Base-by-base conservation (phyloP, 345 rosid species). In the Hibiscus tridactylites region DNA sequence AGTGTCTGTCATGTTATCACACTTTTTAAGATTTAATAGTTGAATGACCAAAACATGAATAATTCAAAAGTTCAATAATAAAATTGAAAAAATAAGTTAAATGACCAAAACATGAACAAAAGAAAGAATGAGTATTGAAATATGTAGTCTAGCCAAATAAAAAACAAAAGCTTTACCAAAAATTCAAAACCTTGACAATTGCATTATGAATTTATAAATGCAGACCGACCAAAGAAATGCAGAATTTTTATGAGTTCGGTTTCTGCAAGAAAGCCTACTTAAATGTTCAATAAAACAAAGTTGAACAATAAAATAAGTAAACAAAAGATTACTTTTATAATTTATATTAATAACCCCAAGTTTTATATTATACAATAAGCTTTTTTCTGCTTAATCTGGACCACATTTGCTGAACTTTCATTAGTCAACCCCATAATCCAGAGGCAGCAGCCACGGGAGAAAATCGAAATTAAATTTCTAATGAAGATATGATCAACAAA, bases 271-370 rank as follows among this genome's bases (percentile, higher is more conserved):
- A 61, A 72, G 37, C 57, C 53, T 49, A 71, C 54, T 58, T 67
- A 47, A 71, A 12, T 57, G 19, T 44, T 37, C 64, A 65, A 46
- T 44, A 71, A 63, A 79, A 68, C 74, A 67, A 57, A 76, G 63
- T 33, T 70, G 26, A 37, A 42, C 42, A 73, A 49, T 73, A 54
- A 63, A 61, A 73, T 60, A 60, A 61, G 9, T 16, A 1, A 0
- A 13, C 59, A 21, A 49, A 3, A 82, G 73, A 50, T 76, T 63
- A 73, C 35, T 67, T 71, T 63, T 35, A 50, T 71, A 67, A 12
- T 73, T 17, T 50, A 1, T 21, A 2, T 71, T 79, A 75, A 79
- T 83, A 80, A 83, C 83, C 75, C 70, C 75, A 71, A 69, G 68
- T 16, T 52, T 16, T 46, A 46, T 37, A 37, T 6, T 37, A 37